These are phyloP conservation scores for Calendula officinalis DNA, from an alignment of 129 eudicot species.

Conservation along the genomic window DNA sequence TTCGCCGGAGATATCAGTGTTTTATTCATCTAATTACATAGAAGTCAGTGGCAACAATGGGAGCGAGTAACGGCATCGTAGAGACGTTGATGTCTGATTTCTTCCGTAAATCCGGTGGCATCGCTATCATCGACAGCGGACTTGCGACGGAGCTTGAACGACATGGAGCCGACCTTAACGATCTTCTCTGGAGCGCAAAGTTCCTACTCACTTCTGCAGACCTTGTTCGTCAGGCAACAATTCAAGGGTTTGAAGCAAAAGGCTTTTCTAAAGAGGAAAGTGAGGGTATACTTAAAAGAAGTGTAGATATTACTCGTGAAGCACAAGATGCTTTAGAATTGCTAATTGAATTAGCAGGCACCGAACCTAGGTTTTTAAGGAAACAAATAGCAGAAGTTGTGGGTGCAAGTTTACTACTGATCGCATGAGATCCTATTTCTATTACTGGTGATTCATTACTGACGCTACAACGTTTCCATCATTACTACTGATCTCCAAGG, in stretches of 20 bases:
- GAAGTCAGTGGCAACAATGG: constrained; percentile 28
- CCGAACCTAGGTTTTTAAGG: no score
- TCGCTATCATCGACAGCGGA: constrained; percentile 60
- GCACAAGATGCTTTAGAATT: no score
- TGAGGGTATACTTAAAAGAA: constrained; percentile 66
- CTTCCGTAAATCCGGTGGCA: constrained; percentile 33
- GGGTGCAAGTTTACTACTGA: no score
- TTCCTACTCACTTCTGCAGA: constrained; percentile 81
- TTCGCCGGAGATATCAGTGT: constrained; percentile 20
- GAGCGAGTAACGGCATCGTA: constrained; percentile 20
- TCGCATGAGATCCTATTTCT: no score
- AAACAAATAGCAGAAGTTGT: no score
- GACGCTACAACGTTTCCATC: no score
- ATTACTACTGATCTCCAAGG: no score
- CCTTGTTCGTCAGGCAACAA: constrained; percentile 69
- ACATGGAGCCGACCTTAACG: constrained; percentile 23
- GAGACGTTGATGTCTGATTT: constrained; percentile 53
- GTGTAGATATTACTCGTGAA: constrained; percentile 34
- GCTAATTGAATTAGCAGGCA: constrained; percentile 1
- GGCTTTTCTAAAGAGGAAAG: constrained; percentile 41
- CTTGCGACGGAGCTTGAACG: constrained; percentile 97
- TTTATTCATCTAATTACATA: not conserved
- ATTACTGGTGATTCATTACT: no score
- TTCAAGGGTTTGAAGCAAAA: no score
- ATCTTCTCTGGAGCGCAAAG: constrained; percentile 96